Conservation (phyloP, 129 eudicot genomes). For the Rutidosis leptorrhynchoides region DNA sequence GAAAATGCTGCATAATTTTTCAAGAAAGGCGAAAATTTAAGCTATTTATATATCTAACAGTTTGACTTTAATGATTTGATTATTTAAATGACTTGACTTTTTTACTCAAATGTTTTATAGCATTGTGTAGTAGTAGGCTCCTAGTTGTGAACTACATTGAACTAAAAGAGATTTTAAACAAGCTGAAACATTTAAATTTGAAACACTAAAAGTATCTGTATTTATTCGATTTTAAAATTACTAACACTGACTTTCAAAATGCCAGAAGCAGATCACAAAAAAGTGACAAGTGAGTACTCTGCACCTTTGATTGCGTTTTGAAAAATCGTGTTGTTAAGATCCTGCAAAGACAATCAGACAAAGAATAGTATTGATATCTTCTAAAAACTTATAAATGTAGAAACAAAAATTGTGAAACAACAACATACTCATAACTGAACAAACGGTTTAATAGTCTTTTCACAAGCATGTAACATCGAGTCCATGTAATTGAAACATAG, state of each 20-base stretch:
- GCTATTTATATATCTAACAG: background rate
- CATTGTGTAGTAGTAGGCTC: background rate
- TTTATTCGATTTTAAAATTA: background rate
- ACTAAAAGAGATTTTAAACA: background rate
- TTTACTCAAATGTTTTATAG: background rate
- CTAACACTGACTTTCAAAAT: background rate
- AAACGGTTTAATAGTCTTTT: background rate
- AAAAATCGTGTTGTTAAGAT: constrained; percentile 56
- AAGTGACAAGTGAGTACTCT: background rate
- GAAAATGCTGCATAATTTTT: constrained; percentile 65
- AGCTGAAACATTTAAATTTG: constrained; percentile 1
- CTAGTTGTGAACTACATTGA: constrained; percentile 10
- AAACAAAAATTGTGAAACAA: background rate
- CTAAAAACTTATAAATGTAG: background rate
- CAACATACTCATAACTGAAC: background rate
- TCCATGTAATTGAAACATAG: background rate
- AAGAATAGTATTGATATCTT: background rate
- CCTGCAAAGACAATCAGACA: constrained; percentile 50
- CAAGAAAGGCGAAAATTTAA: background rate
- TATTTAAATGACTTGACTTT: constrained; percentile 16
- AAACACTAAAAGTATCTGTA: constrained; percentile 1
- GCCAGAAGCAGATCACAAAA: constrained; percentile 5
- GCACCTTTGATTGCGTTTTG: constrained; percentile 71
- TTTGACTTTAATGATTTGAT: constrained; percentile 13
- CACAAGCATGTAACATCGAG: background rate